phyloP scores from a whole-genome alignment of 306 rosid species.

The Astragalus membranaceus region DNA sequence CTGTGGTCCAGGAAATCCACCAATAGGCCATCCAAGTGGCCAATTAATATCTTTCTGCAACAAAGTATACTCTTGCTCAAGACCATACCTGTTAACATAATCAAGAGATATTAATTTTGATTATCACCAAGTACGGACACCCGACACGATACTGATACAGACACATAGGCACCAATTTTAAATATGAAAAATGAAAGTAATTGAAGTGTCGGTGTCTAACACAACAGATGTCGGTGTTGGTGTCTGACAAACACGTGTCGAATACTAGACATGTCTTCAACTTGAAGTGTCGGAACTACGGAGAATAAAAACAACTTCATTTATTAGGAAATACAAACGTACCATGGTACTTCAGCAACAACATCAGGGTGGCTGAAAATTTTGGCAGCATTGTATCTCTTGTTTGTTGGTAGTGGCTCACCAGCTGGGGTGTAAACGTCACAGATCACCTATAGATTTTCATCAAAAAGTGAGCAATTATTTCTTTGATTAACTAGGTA shows the following conservation, averaged over 20 bases:
- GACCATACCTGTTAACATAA: conserved; percentile 46
- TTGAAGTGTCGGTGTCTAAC: too few relatives aligned
- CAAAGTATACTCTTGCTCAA: conserved; percentile 62
- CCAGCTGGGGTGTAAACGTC: conserved; percentile 62
- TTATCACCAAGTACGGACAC: background rate
- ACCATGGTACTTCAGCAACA: conserved; percentile 57
- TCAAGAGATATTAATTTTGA: background rate
- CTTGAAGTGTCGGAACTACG: too few relatives aligned
- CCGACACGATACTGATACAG: too few relatives aligned
- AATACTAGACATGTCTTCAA: too few relatives aligned
- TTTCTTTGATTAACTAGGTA: background rate
- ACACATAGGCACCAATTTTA: too few relatives aligned
- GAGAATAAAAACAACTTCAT: too few relatives aligned
- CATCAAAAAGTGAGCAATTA: background rate
- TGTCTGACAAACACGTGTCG: too few relatives aligned
- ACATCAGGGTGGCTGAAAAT: conserved; percentile 51
- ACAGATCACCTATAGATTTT: conserved; percentile 39
- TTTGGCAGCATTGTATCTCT: conserved; percentile 42
- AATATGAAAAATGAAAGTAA: too few relatives aligned
- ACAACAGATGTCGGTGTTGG: too few relatives aligned
- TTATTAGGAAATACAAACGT: background rate
- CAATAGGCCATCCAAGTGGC: conserved; percentile 72
- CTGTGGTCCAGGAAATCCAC: conserved; percentile 64
- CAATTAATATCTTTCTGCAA: conserved; percentile 48
- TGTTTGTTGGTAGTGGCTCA: conserved; percentile 45